A percentile compares a stretch with the other conserved stretches of the same genome.
Evolutionary conservation across 2,329 filamentous ascomycete genomes (phyloP).

Genomic region (Aspergillus costaricaensis): DNA sequence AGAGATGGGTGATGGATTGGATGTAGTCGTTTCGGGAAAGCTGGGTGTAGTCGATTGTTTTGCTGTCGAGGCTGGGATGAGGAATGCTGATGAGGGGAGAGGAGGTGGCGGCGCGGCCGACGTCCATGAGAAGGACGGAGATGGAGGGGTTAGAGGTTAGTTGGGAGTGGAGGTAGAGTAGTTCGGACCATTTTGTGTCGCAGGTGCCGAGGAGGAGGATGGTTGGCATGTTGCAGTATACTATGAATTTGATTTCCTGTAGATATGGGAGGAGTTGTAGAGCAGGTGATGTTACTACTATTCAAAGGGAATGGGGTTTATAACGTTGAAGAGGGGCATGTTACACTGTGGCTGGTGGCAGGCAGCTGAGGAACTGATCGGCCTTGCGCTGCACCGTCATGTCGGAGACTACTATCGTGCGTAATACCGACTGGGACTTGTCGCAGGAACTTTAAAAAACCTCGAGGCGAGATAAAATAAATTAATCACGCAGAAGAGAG

Average conservation of each 20-base stretch:
- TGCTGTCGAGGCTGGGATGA: slow-evolving; percentile 39
- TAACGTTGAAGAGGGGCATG: not conserved
- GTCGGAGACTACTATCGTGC: no score
- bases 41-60: not conserved
- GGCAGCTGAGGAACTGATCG: no score
- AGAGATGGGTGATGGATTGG: slow-evolving; percentile 55
- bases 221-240: slow-evolving; percentile 28
- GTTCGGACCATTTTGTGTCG: slow-evolving; percentile 65
- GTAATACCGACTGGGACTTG: no score
- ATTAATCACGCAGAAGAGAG: not conserved
- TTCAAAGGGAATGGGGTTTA: not conserved
- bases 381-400: no score
- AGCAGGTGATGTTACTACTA: not conserved
- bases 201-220: slow-evolving; percentile 64
- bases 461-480: no score
- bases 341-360: no score
- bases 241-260: not conserved
- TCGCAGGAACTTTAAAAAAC: no score
- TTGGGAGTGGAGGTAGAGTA: slow-evolving; percentile 56
- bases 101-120: slow-evolving; percentile 30
- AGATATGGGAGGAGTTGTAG: not conserved
- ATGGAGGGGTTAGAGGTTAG: slow-evolving; percentile 40
- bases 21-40: slow-evolving; percentile 59
- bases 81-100: slow-evolving; percentile 53
- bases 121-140: slow-evolving; percentile 28